A percentile compares a stretch with the other conserved stretches of the same genome.
These are phyloP conservation scores for Fusarium chlamydosporum DNA, from an alignment of 2,329 filamentous ascomycete genomes.

Conservation along the genomic window DNA sequence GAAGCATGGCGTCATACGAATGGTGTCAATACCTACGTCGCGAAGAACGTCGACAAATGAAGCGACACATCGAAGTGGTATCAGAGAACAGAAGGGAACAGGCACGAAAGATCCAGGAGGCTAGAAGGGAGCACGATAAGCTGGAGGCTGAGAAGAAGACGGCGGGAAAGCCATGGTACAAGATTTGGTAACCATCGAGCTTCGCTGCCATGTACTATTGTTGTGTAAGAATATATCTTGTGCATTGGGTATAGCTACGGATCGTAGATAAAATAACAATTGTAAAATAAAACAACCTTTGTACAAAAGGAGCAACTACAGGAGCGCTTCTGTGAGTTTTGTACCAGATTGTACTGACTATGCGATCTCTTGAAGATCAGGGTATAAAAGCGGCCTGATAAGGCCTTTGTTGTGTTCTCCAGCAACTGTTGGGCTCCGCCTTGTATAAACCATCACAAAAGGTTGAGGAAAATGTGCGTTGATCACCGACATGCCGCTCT, in stretches of 20 bases:
- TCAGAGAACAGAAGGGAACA: conserved; percentile 66
- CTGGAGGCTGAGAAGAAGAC: conserved; percentile 54
- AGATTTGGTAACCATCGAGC: conserved; percentile 63
- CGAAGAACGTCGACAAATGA: conserved; percentile 86
- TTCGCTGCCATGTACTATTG: conserved; percentile 40
- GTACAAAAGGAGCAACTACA: conserved; percentile 8
- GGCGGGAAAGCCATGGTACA: conserved; percentile 66
- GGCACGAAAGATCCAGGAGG: conserved; percentile 62
- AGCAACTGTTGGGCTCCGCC: conserved; percentile 15
- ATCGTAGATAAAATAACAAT: conserved; percentile 23
- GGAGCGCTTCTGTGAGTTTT: conserved; percentile 11
- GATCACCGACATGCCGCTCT: conserved; percentile 6
- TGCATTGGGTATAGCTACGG: conserved; percentile 27
- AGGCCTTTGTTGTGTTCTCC: conserved; percentile 33
- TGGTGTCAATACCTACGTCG: conserved; percentile 83
- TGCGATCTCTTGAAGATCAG: conserved; percentile 30
- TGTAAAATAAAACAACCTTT: conserved; percentile 19
- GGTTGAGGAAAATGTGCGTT: conserved; percentile 6
- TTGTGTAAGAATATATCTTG: conserved; percentile 47
- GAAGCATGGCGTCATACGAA: conserved; percentile 82
- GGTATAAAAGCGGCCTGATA: conserved; percentile 36
- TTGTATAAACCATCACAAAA: conserved; percentile 14
- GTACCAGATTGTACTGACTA: conserved; percentile 17
- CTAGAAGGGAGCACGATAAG: conserved; percentile 54
- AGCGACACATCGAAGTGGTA: conserved; percentile 80